Evolutionary conservation across 768 basidiomycete genomes (phyloP).

Genomic region (Mycena polygramma): DNA sequence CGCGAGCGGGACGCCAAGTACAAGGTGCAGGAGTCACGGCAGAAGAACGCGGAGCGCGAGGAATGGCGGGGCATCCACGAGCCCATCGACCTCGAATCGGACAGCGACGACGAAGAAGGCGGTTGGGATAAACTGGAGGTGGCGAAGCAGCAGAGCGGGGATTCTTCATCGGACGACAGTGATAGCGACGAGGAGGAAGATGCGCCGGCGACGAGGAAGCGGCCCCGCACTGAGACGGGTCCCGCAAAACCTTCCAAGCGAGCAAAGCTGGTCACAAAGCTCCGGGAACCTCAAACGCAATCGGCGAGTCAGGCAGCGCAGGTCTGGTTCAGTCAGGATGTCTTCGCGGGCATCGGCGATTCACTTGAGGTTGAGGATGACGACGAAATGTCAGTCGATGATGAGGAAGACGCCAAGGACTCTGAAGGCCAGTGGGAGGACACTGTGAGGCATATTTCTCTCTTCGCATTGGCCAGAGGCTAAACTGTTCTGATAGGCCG

Average conservation of each 20-base stretch:
- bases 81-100: slow-evolving; percentile 53
- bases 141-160: slow-evolving; percentile 61
- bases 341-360: slow-evolving; percentile 79
- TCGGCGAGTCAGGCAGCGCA: slow-evolving; percentile 70
- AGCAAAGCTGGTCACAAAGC: slow-evolving; percentile 63
- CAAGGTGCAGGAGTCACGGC: slow-evolving; percentile 83
- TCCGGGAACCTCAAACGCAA: slow-evolving; percentile 53
- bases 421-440: slow-evolving; percentile 39
- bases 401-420: slow-evolving; percentile 49
- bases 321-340: slow-evolving; percentile 96
- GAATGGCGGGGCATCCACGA: slow-evolving; percentile 84
- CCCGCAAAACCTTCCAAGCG: slow-evolving; percentile 59
- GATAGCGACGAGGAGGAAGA: slow-evolving; percentile 56
- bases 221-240: slow-evolving; percentile 52
- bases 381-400: slow-evolving; percentile 51
- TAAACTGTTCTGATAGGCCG: slow-evolving; percentile 31
- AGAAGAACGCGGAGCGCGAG: slow-evolving; percentile 79
- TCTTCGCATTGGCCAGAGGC: slow-evolving; percentile 8
- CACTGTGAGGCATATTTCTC: slow-evolving; percentile 28
- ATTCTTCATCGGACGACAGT: slow-evolving; percentile 66
- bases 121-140: slow-evolving; percentile 80
- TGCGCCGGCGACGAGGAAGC: slow-evolving; percentile 53
- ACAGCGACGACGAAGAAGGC: slow-evolving; percentile 64
- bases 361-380: slow-evolving; percentile 52
- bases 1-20: slow-evolving; percentile 90